Evolutionary conservation across 148 eudicot genomes (phyloP).

Genomic region (Chenopodium formosanum): DNA sequence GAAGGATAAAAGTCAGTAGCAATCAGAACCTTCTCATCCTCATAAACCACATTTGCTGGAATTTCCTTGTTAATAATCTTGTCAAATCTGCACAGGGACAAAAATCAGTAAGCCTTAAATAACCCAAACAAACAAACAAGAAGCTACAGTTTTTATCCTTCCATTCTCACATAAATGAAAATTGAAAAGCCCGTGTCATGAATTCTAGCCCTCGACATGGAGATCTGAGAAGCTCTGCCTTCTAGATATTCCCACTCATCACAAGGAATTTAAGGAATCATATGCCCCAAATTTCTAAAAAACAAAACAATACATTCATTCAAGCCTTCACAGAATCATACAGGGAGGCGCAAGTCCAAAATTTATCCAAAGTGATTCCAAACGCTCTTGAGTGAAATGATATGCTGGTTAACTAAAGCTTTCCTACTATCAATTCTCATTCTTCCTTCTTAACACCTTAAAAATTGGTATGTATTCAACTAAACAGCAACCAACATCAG

Average conservation of each 20-base stretch:
- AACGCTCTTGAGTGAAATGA: background rate
- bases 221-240: background rate
- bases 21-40: constrained; percentile 79
- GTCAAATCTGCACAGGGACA: constrained; percentile 64
- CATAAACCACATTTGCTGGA: constrained; percentile 75
- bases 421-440: background rate
- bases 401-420: background rate
- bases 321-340: background rate
- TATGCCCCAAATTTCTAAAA: too few species aligned
- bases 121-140: background rate
- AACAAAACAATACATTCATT: too few species aligned
- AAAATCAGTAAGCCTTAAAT: background rate
- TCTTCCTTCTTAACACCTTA: background rate
- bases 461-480: background rate
- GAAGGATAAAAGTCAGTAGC: background rate
- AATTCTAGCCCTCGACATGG: too few species aligned
- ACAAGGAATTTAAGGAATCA: background rate
- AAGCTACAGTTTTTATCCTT: too few species aligned
- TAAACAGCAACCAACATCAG: background rate
- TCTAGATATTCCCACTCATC: background rate
- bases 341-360: background rate
- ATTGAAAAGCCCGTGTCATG: too few species aligned
- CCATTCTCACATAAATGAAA: too few species aligned
- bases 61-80: constrained; percentile 91
- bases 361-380: background rate